Conservation (phyloP, 176 grass and related monocot genomes). For the Bonia amplexicaulis region DNA sequence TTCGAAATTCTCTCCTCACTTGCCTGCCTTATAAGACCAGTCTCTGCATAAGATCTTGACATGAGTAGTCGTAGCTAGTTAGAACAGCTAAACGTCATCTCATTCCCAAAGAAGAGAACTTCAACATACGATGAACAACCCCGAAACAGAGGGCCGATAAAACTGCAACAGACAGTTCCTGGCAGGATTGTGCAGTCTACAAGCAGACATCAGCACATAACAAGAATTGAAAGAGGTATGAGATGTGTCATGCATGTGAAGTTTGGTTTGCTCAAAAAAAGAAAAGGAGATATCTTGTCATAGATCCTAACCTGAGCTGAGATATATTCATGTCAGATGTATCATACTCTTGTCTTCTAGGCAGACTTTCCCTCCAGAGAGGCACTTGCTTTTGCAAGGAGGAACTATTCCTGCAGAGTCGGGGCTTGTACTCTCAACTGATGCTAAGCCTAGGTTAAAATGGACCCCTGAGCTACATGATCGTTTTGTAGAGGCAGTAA, state of each 20-base stretch:
- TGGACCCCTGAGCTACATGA: constrained; percentile 95
- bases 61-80: constrained; percentile 27
- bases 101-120: constrained; percentile 38
- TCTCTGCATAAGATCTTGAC: constrained; percentile 28
- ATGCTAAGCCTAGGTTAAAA: constrained; percentile 99
- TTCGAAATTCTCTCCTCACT: constrained; percentile 56
- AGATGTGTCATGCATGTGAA: neutral
- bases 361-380: constrained; percentile 62
- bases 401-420: constrained; percentile 58
- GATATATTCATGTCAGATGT: constrained; percentile 38
- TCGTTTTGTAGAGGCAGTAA: constrained; percentile 75
- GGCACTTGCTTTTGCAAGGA: constrained; percentile 60
- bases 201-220: constrained; percentile 24
- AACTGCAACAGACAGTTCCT: constrained; percentile 27
- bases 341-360: constrained; percentile 72
- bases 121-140: constrained; percentile 3
- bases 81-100: constrained; percentile 23
- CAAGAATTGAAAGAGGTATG: constrained; percentile 42
- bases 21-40: constrained; percentile 47
- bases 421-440: constrained; percentile 89
- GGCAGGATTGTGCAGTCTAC: constrained; percentile 22
- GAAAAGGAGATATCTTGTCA: constrained; percentile 18
- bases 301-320: constrained; percentile 24
- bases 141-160: constrained; percentile 27
- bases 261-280: constrained; percentile 37